These are phyloP conservation scores for Dactylellina drechsleri DNA, from an alignment of 2,329 filamentous ascomycete genomes.

Conservation along the genomic window DNA sequence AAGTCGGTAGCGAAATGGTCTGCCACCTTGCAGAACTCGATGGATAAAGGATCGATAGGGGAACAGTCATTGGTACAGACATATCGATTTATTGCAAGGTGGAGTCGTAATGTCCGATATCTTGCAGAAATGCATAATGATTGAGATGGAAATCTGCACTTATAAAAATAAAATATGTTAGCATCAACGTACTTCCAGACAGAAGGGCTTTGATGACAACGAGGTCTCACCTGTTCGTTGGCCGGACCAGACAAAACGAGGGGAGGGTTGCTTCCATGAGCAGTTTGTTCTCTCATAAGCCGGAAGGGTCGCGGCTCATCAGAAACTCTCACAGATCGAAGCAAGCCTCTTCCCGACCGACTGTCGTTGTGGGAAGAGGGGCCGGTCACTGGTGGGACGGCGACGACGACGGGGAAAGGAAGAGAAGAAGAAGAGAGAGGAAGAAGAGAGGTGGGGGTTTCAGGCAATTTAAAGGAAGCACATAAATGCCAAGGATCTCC, in stretches of 20 bases:
- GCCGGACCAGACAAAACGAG: constrained; percentile 24
- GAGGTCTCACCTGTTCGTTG: constrained; percentile 14
- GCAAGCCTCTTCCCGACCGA: constrained; percentile 53
- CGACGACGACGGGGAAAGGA: constrained; percentile 36
- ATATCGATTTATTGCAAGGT: neutral
- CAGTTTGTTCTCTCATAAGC: neutral
- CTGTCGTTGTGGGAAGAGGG: constrained; percentile 47
- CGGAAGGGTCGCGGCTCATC: neutral
- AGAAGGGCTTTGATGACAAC: neutral
- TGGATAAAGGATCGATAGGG: neutral
- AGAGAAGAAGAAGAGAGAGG: constrained; percentile 22
- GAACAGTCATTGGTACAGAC: neutral
- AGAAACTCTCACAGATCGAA: constrained; percentile 26
- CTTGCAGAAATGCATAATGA: neutral
- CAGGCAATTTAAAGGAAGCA: constrained; percentile 29
- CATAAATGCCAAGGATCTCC: constrained; percentile 19
- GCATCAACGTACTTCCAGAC: neutral
- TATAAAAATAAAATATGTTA: neutral
- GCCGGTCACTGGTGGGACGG: constrained; percentile 26
- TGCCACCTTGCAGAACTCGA: neutral
- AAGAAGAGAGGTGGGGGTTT: constrained; percentile 36
- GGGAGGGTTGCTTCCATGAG: constrained; percentile 44
- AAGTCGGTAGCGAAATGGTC: constrained; percentile 19
- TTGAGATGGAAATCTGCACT: neutral
- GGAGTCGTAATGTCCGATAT: constrained; percentile 17